Evolutionary conservation across 352 stramenopile genomes (phyloP).

Genomic region (Pythium phragmitis): DNA sequence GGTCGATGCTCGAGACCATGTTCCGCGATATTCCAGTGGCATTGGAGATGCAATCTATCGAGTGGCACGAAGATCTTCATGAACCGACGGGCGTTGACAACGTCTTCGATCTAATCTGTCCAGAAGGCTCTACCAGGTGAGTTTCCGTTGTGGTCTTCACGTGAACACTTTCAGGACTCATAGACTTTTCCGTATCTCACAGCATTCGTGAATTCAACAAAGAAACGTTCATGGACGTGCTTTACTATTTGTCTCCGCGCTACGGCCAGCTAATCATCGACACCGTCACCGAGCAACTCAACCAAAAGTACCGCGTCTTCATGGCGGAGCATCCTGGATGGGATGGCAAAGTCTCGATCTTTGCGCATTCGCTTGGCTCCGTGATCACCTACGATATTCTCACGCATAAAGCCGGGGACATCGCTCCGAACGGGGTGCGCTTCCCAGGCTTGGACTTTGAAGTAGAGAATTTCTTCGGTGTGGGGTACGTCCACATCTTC

Average conservation of each 20-base stretch:
- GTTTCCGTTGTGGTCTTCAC: not conserved
- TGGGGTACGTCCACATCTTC: constrained; percentile 42
- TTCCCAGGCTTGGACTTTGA: constrained; percentile 84
- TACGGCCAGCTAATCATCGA: constrained; percentile 92
- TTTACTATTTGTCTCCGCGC: constrained; percentile 91
- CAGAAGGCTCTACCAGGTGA: constrained; percentile 70
- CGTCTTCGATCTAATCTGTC: constrained; percentile 83
- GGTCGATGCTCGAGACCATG: constrained; percentile 70
- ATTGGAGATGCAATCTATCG: constrained; percentile 87
- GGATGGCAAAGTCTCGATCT: constrained; percentile 88
- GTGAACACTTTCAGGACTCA: not conserved
- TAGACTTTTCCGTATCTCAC: not conserved
- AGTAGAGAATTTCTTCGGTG: constrained; percentile 86
- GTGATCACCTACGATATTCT: constrained; percentile 93
- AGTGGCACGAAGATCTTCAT: constrained; percentile 89
- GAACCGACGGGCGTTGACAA: constrained; percentile 81
- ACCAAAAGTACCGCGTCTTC: constrained; percentile 90
- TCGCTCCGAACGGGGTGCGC: constrained; percentile 62
- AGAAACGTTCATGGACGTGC: constrained; percentile 93
- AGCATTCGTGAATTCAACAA: constrained; percentile 93
- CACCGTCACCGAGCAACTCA: constrained; percentile 86
- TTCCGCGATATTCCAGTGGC: constrained; percentile 81
- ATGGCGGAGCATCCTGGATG: constrained; percentile 86
- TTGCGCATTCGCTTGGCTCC: constrained; percentile 88
- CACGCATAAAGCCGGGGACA: constrained; percentile 64